Evolutionary conservation across 768 basidiomycete species (phyloP), one percentile per base, ranked within the genome.

Genomic region (Lentinula detonsa): DNA sequence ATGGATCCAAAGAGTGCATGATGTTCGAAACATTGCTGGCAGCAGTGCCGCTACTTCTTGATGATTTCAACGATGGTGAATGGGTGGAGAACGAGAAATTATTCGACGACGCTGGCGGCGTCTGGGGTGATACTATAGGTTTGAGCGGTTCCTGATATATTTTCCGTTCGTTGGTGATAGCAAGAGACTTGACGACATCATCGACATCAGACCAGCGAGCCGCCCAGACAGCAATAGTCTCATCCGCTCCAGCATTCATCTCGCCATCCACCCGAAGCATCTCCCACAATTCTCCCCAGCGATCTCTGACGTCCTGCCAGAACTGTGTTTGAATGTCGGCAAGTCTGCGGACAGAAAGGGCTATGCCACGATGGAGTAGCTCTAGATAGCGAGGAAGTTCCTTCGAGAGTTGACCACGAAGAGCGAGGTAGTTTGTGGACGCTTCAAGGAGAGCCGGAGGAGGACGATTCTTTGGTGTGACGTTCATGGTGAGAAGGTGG

Each of bases 281-380:
- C 62, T 92, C 88, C 91, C 91, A 93, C n/a, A 93, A 73, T n/a
- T 85, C 86, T 1, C 77, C 80, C 91, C 91, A 93, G 33, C 81
- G 75, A 54, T 84, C 83, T 46, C 81, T 77, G 5, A 89, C 80
- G 42, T 82, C 81, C 15, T 70, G 62, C 75, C 84, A 93, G 67
- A 88, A 89, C 23, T 72, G 70, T 1, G 76, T 76, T 68, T 93
- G 91, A 61, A 84, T 78, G 5, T 73, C 71, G 0, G 81, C 81
- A 31, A 92, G 74, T 28, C 82, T 76, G 3, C 75, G 65, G 0
- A 90, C 76, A 57, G 80, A 78, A 4, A 76, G 69, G 0, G 75
- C 76, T 39, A 90, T 76, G 16, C 89, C 90, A n/a, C 72, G 74
- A 62, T 88, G 80, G 60, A 92, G 71, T 16, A 86, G 74, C 5